A percentile compares a stretch with the other conserved stretches of the same genome.
Evolutionary conservation across 768 basidiomycete genomes (phyloP).

Genomic region (Lactarius vividus): DNA sequence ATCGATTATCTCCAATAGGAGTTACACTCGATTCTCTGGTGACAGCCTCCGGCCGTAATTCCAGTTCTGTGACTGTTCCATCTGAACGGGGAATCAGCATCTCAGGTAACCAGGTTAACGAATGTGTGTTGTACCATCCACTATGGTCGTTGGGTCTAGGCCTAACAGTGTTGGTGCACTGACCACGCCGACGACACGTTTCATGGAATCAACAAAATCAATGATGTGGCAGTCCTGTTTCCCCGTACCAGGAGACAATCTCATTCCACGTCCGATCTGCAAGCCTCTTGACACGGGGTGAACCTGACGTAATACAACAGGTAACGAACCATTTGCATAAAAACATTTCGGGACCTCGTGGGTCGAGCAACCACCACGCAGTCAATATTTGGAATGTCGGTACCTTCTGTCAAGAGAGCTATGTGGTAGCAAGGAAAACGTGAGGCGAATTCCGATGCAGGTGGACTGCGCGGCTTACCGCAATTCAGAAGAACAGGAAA

Average conservation of each 20-base stretch:
- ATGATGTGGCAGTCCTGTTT: constrained; percentile 86
- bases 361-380: constrained; percentile 87
- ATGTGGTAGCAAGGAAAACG: neutral
- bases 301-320: neutral
- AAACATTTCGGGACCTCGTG: constrained; percentile 84
- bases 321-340: constrained; percentile 83
- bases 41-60: constrained; percentile 38
- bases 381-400: constrained; percentile 94
- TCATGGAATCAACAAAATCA: constrained; percentile 82
- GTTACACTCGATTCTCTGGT: constrained; percentile 21
- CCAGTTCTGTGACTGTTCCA: constrained; percentile 48
- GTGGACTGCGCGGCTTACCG: constrained; percentile 43
- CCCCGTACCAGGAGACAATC: constrained; percentile 74
- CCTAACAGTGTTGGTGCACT: constrained; percentile 85
- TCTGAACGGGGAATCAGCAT: constrained; percentile 38
- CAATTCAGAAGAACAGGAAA: constrained; percentile 92
- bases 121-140: constrained; percentile 49
- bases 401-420: constrained; percentile 91
- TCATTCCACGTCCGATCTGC: constrained; percentile 90
- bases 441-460: constrained; percentile 2
- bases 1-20: constrained; percentile 21
- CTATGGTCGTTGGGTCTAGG: constrained; percentile 64
- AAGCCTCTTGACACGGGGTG: neutral
- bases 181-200: constrained; percentile 66
- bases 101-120: neutral